Evolutionary conservation across 2,329 filamentous ascomycete species (phyloP).

Genomic region (Samsoniella hepiali): DNA sequence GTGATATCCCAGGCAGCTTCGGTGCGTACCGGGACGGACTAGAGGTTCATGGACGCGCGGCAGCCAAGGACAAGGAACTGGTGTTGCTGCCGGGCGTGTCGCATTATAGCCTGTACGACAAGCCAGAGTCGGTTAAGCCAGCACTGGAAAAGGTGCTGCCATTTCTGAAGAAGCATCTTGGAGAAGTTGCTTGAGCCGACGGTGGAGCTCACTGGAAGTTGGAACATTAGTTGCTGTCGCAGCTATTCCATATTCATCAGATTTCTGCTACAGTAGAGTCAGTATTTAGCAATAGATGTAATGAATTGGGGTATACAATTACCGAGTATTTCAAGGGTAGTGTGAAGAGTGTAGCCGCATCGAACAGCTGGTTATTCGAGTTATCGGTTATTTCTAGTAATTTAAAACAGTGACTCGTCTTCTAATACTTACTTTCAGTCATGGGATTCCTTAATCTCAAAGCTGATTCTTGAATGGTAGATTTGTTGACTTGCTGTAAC

Average conservation of each 20-base stretch:
- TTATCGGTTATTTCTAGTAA: not conserved
- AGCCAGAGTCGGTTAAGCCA: slow-evolving; percentile 17
- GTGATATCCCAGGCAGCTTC: slow-evolving; percentile 15
- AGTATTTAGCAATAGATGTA: not conserved
- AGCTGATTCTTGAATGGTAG: not conserved
- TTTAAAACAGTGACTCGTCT: not conserved
- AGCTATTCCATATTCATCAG: no score
- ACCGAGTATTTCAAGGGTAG: not conserved
- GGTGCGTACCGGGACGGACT: slow-evolving; percentile 12
- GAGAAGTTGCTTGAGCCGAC: slow-evolving; percentile 22
- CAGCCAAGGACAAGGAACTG: slow-evolving; percentile 16
- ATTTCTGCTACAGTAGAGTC: no score
- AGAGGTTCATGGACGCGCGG: slow-evolving; percentile 15
- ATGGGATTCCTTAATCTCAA: no score
- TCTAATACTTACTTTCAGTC: not conserved
- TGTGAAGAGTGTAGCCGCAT: not conserved
- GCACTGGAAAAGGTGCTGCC: slow-evolving; percentile 15
- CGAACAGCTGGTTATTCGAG: not conserved
- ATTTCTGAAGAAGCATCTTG: slow-evolving; percentile 24
- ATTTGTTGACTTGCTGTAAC: not conserved
- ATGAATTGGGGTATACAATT: not conserved
- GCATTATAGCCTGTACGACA: slow-evolving; percentile 19
- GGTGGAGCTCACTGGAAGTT: not conserved
- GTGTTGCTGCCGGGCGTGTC: slow-evolving; percentile 17
- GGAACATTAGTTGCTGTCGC: not conserved